phyloP scores from a whole-genome alignment of 495 filamentous ascomycete genomes.

The Xylaria longipes region DNA sequence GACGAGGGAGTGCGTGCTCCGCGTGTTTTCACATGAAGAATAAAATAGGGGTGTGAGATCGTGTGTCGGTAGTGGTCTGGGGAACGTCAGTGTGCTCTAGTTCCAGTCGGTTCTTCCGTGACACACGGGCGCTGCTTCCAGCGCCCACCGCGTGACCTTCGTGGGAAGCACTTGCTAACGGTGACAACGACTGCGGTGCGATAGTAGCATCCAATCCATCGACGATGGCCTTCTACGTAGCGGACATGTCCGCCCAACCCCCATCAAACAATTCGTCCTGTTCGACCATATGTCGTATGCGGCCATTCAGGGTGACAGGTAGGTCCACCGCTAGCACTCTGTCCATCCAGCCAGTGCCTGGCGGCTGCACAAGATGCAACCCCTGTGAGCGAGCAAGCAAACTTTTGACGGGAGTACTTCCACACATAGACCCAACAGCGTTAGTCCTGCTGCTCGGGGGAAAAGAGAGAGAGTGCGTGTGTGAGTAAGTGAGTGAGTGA shows the following conservation, averaged over 20 bases:
- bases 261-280: constrained; percentile 12
- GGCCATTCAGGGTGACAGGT: constrained; percentile 14
- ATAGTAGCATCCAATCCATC: constrained; percentile 21
- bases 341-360: constrained; percentile 12
- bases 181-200: constrained; percentile 15
- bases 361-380: constrained; percentile 24
- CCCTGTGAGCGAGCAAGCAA: constrained; percentile 13
- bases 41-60: background rate
- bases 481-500: background rate
- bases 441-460: background rate
- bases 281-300: constrained; percentile 15
- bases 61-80: constrained; percentile 4
- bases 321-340: background rate
- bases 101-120: constrained; percentile 4
- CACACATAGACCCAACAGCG: constrained; percentile 1
- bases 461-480: background rate
- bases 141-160: constrained; percentile 18
- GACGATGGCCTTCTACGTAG: background rate
- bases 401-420: constrained; percentile 12
- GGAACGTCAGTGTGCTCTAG: background rate
- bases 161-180: constrained; percentile 18
- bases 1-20: background rate
- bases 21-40: background rate
- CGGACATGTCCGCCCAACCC: constrained; percentile 1
- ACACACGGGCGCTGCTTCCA: constrained; percentile 15